phyloP scores from a whole-genome alignment of 2,329 filamentous ascomycete species.

The Fusarium chuoi region DNA sequence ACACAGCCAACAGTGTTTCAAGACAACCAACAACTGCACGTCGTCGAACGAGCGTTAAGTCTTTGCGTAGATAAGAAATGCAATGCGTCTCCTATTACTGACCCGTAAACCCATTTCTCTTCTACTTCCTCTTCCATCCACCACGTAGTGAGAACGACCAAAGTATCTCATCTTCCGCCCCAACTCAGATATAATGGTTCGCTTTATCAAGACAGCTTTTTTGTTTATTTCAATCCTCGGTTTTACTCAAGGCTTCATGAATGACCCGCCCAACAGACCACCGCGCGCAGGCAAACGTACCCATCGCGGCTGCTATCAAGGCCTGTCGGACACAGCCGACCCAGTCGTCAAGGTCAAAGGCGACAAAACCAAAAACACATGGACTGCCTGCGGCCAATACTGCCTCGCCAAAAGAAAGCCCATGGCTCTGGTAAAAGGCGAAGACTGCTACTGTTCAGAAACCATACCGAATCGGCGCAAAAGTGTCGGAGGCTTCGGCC shows the following conservation, averaged over 20 bases:
- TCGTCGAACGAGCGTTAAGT: too few relatives aligned
- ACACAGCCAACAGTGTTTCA: neutral
- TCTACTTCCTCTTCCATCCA: neutral
- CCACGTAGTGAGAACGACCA: neutral
- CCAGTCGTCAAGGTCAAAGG: neutral
- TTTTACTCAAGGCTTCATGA: neutral
- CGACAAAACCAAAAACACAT: neutral
- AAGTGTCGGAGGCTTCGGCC: neutral
- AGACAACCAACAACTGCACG: neutral
- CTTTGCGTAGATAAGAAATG: neutral
- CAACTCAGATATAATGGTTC: neutral
- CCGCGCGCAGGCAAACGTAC: neutral
- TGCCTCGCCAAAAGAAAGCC: neutral
- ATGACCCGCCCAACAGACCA: too few relatives aligned
- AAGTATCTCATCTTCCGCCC: neutral
- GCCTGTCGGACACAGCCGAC: neutral
- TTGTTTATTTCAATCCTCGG: neutral
- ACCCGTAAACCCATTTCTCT: neutral
- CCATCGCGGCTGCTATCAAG: neutral
- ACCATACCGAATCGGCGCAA: neutral
- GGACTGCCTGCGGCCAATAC: neutral
- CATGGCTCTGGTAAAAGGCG: neutral
- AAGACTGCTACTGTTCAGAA: neutral
- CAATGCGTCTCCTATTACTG: rapidly evolving
- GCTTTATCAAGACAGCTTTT: neutral